Evolutionary conservation across 345 rosid genomes (phyloP).

Genomic region (Alliaria petiolata): DNA sequence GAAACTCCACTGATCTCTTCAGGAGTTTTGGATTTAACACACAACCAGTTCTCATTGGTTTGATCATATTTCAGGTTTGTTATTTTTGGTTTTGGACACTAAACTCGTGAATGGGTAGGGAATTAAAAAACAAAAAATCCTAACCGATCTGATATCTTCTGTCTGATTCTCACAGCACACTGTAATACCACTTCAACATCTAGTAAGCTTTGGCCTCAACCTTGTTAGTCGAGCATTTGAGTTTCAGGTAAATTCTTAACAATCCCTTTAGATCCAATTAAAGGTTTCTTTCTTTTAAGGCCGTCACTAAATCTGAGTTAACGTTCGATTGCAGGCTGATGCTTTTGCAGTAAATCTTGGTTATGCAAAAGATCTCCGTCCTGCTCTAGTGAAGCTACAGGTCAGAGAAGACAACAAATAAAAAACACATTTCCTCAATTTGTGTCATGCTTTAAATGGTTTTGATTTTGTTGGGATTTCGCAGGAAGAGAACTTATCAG

Average conservation of each 20-base stretch:
- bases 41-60: constrained; percentile 90
- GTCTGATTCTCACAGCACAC: constrained; percentile 63
- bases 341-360: constrained; percentile 95
- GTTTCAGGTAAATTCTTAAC: constrained; percentile 62
- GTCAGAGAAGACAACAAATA: constrained; percentile 34
- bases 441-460: neutral
- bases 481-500: constrained; percentile 96
- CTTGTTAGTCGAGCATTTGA: constrained; percentile 96
- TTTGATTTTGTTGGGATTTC: neutral
- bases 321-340: constrained; percentile 63
- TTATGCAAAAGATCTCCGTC: constrained; percentile 73
- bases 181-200: constrained; percentile 86
- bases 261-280: neutral
- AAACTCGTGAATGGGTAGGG: neutral
- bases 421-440: neutral
- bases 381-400: constrained; percentile 96
- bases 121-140: too few relatives aligned
- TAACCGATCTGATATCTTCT: neutral
- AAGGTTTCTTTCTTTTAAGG: neutral
- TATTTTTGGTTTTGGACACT: neutral
- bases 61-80: constrained; percentile 92
- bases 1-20: constrained; percentile 93
- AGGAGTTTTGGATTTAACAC: constrained; percentile 94
- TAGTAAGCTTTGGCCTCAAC: constrained; percentile 83
- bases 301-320: neutral